A percentile compares a stretch with the other conserved stretches of the same genome.
phyloP scores from a whole-genome alignment of 345 rosid species.

The Gynandropsis gynandra region DNA sequence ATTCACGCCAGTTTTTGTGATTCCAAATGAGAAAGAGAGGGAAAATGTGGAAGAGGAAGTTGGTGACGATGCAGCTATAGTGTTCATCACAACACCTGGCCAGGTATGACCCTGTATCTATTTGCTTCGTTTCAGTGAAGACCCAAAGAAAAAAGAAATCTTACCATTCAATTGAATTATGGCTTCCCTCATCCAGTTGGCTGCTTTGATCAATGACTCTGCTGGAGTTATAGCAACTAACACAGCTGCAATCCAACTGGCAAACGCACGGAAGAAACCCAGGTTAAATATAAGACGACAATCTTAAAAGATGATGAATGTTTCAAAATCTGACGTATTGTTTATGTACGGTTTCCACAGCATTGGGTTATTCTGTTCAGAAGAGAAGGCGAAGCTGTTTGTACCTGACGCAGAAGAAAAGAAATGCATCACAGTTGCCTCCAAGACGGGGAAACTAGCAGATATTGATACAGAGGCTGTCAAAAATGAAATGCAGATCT shows the following conservation, averaged over 20 bases:
- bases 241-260: conserved; percentile 89
- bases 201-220: conserved; percentile 82
- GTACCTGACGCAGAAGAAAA: conserved; percentile 63
- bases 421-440: conserved; percentile 49
- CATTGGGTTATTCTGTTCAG: conserved; percentile 72
- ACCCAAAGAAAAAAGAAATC: conserved; percentile 1
- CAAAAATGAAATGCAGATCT: conserved; percentile 52
- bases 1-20: conserved; percentile 63
- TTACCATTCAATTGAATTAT: conserved; percentile 7
- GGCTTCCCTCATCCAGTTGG: conserved; percentile 41
- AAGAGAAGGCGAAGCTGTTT: conserved; percentile 60
- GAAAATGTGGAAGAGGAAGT: conserved; percentile 79
- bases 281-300: conserved; percentile 32
- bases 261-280: conserved; percentile 68
- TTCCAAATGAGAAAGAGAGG: conserved; percentile 89
- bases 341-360: conserved; percentile 32
- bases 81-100: conserved; percentile 87
- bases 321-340: conserved; percentile 5
- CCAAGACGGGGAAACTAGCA: conserved; percentile 58
- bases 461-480: conserved; percentile 58
- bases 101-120: conserved; percentile 38
- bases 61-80: conserved; percentile 56
- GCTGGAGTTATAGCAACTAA: conserved; percentile 88
- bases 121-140: not conserved
- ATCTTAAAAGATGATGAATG: not conserved